Evolutionary conservation across 2,329 filamentous ascomycete species (phyloP), one percentile per base, ranked within the genome.

Genomic region (Ophiosphaerella korrae): DNA sequence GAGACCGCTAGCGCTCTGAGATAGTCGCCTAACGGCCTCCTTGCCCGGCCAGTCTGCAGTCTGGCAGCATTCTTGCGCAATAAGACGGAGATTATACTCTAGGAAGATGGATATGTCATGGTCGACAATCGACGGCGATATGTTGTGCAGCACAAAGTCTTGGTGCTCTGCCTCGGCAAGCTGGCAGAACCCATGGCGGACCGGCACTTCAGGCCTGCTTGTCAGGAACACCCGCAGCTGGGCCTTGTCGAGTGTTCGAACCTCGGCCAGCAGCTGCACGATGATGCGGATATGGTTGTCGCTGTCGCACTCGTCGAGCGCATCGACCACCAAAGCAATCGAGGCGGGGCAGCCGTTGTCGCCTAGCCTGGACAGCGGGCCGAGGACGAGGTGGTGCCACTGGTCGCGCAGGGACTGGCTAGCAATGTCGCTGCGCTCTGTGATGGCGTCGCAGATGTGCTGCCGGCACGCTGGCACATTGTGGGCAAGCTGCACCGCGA

Each of bases 221-320:
- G 18, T 21, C 3, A 21, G 3, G 3, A 21, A 21, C 3, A 21
- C 3, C 3, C 18, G 18, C 2, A 21, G 18, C 18, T 21, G 18
- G 3, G 5, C 18, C 18, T 3, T 21, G 3, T 3, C 18, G 3
- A 21, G 3, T 4, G 18, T 4, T 3, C 3, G 18, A 21, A 4
- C 18, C 3, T 21, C 18, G 2, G 52, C 42, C 23, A 61, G 34
- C 24, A 61, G 53, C 46, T 50, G 51, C 11, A 63, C 18, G 18
- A 63, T 63, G 1, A 40, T 48, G 2, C 37, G 42, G 39, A 59
- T 42, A 7, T 59, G 23, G 41, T 40, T 46, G 11, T 59, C 53
- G 32, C 48, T 26, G 7, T 69, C 64, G 45, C 70, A 73, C 45
- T 73, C 68, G 44, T 72, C 68, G 5, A 73, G 60, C 2, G 70